Conservation (phyloP, 208 protist species). For the Crithidia bombi region DNA sequence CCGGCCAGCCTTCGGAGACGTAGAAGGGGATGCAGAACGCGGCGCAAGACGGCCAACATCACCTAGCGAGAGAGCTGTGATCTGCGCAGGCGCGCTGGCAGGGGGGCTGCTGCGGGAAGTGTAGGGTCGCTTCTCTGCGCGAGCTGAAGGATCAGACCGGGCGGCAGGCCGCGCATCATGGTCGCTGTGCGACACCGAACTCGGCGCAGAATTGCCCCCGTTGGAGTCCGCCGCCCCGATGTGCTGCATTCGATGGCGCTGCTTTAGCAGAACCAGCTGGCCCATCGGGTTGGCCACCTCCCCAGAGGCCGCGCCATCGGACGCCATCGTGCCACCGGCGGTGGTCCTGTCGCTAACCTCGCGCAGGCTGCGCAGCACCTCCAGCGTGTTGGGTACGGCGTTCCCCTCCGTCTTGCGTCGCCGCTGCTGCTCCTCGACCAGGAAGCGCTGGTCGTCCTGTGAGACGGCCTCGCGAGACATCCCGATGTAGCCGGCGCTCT, state of each 20-base stretch:
- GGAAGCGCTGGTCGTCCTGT: slow-evolving; percentile 30
- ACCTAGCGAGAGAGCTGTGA: slow-evolving; percentile 41
- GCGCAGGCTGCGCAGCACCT: slow-evolving; percentile 59
- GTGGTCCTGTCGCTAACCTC: slow-evolving; percentile 23
- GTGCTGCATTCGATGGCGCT: slow-evolving; percentile 42
- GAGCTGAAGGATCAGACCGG: slow-evolving; percentile 2
- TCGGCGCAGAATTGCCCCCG: slow-evolving; percentile 7
- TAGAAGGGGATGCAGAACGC: slow-evolving; percentile 9
- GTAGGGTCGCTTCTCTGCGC: slow-evolving; percentile 12
- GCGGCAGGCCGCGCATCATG: slow-evolving; percentile 17
- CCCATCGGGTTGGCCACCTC: slow-evolving; percentile 24
- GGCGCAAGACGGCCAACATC: slow-evolving; percentile 14
- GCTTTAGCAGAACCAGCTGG: slow-evolving; percentile 69
- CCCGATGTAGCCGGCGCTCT: slow-evolving; percentile 36
- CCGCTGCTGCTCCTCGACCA: slow-evolving; percentile 30
- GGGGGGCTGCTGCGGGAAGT: slow-evolving; percentile 3
- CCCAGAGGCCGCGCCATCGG: slow-evolving; percentile 3
- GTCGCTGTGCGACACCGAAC: background rate
- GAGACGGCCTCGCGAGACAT: slow-evolving; percentile 39
- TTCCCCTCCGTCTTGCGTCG: slow-evolving; percentile 19
- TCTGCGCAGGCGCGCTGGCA: slow-evolving; percentile 4
- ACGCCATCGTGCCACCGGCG: background rate
- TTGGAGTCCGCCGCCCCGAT: slow-evolving; percentile 2
- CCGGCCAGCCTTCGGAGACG: slow-evolving; percentile 16
- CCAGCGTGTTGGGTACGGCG: slow-evolving; percentile 71